Evolutionary conservation across 2,329 filamentous ascomycete genomes (phyloP), one percentile per base, ranked within the genome.

Genomic region (Pseudocercospora fuligena): DNA sequence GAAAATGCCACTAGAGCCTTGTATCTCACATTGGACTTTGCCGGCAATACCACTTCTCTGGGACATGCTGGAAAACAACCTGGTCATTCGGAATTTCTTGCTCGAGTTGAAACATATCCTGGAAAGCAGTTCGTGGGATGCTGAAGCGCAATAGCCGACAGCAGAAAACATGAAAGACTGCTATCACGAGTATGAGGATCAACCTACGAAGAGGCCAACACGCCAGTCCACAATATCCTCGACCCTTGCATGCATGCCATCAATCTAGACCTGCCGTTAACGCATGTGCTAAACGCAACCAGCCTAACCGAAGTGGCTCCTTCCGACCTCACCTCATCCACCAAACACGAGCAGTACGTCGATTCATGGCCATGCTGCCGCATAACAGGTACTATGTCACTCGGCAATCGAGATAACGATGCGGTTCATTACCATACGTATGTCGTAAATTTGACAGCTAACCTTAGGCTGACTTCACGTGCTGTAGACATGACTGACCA

Each of bases 321-420:
- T 33, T 27, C 49, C 51, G 51, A 56, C 51, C 51, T 56, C 51
- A 31, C 51, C 51, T 33, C 51, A 27, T 31, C 27, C 21, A 56
- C 51, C 16, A 27, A 8, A 56, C 23, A n/a, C 51, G 25, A 12
- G 51, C 3, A 54, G 51, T 29, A 29, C 46, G 23, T 49, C 19
- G 47, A 51, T 21, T 51, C 47, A 51, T 51, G 47, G 19, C 47
- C 46, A 49, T 19, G 43, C 43, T 47, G 43, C 43, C 9, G 43
- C 21, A 40, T 40, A 40, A n/a, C 14, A 40, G 16, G 36, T 40
- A 40, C 16, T n/a, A 8, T 16, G 5, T 5, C 19, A n/a, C 40
- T 43, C 40, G 40, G 40, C 40, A 43, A 43, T 43, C 40, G 40
- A 43, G 40, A 43, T 43, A 43, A 43, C 40, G 16, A 43, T 43